These are phyloP conservation scores for Epichloe aotearoae DNA, from an alignment of 2,329 filamentous ascomycete genomes.

Conservation along the genomic window DNA sequence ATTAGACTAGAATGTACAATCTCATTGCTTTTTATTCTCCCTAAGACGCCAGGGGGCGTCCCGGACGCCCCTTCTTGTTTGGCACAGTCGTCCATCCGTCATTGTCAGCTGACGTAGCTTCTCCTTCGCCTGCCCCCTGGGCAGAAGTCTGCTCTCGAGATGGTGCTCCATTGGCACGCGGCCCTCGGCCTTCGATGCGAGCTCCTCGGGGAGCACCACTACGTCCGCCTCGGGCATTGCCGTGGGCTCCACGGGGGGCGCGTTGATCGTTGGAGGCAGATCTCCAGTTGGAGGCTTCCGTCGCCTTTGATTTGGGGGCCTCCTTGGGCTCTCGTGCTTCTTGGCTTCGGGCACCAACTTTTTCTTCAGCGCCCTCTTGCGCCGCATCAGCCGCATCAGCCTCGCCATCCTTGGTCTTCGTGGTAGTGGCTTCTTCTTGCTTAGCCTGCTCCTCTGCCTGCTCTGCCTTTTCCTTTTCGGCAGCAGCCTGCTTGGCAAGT, in stretches of 20 bases:
- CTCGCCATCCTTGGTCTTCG: conserved; percentile 20
- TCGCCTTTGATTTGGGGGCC: conserved; percentile 39
- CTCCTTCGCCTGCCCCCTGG: conserved; percentile 17
- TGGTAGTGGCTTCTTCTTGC: conserved; percentile 19
- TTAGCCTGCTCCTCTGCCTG: conserved; percentile 23
- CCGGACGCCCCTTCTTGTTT: conserved; percentile 24
- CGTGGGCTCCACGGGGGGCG: conserved; percentile 28
- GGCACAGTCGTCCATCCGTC: conserved; percentile 52
- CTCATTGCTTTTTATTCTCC: conserved; percentile 15
- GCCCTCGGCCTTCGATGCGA: conserved; percentile 29
- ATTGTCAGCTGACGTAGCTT: conserved; percentile 30
- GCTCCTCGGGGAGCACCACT: conserved; percentile 22
- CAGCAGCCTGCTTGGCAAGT: conserved; percentile 44
- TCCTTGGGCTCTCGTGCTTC: conserved; percentile 30
- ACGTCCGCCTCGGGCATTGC: conserved; percentile 27
- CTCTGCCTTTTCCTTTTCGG: conserved; percentile 29
- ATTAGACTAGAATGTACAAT: conserved; percentile 19
- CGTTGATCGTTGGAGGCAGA: conserved; percentile 34
- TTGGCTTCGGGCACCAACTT: conserved; percentile 26
- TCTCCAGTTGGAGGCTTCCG: conserved; percentile 50
- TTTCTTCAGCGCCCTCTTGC: conserved; percentile 25
- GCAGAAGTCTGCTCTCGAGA: conserved; percentile 21
- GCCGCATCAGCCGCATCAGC: conserved; percentile 3
- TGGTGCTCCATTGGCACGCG: conserved; percentile 35
- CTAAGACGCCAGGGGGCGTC: conserved; percentile 17